Percentiles rank a stretch among this genome's conserved stretches.
phyloP scores from a whole-genome alignment of 2,329 filamentous ascomycete species.

The Elsinoe arachidis region DNA sequence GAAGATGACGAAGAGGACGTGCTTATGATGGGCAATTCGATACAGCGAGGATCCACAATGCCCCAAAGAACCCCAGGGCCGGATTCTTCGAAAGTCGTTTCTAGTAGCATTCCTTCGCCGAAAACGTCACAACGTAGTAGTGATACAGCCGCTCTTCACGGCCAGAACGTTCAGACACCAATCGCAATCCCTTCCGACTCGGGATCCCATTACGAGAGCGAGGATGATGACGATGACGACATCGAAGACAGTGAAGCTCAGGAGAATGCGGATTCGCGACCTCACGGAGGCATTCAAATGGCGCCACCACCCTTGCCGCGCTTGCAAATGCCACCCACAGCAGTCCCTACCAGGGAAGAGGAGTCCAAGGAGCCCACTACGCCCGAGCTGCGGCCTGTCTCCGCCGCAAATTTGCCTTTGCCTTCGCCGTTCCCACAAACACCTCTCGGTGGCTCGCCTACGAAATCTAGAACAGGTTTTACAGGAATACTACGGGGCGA shows the following conservation, averaged over 20 bases:
- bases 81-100: too few species aligned
- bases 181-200: background rate
- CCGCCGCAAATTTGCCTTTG: conserved; percentile 24
- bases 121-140: background rate
- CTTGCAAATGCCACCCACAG: conserved; percentile 18
- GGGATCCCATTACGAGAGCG: background rate
- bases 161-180: background rate
- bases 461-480: background rate
- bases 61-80: background rate
- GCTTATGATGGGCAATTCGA: background rate
- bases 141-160: background rate
- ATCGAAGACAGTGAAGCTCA: background rate
- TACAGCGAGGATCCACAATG: background rate
- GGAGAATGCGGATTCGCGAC: background rate
- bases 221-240: conserved; percentile 1
- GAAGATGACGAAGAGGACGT: conserved; percentile 12
- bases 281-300: conserved; percentile 15
- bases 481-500: background rate
- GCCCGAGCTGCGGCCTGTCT: conserved; percentile 24
- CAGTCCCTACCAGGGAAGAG: background rate
- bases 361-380: conserved; percentile 21
- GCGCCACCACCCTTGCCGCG: conserved; percentile 22
- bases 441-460: background rate
- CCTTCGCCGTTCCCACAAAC: conserved; percentile 27
- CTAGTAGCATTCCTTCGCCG: background rate